These are phyloP conservation scores for Lactarius evosmus DNA, from an alignment of 768 basidiomycete species.

Conservation along the genomic window DNA sequence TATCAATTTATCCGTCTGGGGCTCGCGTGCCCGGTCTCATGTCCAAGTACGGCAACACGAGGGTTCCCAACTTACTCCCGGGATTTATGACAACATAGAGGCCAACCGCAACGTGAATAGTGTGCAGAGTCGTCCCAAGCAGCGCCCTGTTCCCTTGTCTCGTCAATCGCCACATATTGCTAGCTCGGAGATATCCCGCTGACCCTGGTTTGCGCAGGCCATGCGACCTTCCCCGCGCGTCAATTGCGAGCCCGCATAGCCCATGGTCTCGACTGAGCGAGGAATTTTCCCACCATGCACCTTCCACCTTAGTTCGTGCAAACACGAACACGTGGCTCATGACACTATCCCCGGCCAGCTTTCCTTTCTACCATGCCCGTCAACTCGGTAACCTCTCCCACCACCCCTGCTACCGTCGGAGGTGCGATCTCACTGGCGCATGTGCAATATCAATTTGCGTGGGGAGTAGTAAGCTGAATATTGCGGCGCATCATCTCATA, in stretches of 20 bases:
- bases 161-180: slow-evolving; percentile 3
- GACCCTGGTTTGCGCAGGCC: neutral
- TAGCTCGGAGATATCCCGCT: neutral
- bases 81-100: neutral
- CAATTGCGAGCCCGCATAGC: neutral
- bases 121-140: neutral
- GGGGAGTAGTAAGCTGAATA: neutral
- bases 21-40: neutral
- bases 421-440: neutral
- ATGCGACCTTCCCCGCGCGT: neutral
- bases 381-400: neutral
- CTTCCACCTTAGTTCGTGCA: neutral
- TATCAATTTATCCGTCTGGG: neutral
- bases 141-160: neutral
- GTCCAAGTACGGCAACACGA: neutral
- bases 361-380: neutral
- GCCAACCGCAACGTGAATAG: slow-evolving; percentile 4
- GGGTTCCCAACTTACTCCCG: neutral
- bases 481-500: neutral
- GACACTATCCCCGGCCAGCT: neutral
- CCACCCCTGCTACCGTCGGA: neutral
- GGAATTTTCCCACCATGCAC: neutral
- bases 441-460: neutral
- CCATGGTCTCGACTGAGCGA: neutral
- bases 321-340: neutral